Percentiles rank a stretch among this genome's conserved stretches.
These are phyloP conservation scores for Pyrenochaeta sp. DNA, from an alignment of 2,329 filamentous ascomycete genomes.

Conservation along the genomic window DNA sequence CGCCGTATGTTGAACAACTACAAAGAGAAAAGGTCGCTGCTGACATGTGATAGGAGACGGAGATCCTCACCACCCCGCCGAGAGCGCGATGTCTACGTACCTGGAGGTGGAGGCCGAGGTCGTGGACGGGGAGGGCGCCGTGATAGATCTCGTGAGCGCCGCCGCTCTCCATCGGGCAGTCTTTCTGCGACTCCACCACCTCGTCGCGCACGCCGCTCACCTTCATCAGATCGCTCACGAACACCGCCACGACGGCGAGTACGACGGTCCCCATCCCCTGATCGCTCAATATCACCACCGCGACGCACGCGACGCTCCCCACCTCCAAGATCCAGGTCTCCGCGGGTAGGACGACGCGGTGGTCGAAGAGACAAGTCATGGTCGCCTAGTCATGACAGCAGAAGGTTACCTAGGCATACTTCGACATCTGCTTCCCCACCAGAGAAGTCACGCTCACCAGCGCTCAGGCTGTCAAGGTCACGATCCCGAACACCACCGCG, in stretches of 20 bases:
- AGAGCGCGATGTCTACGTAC: conserved; percentile 66
- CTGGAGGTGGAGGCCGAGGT: conserved; percentile 51
- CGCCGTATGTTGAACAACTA: conserved; percentile 42
- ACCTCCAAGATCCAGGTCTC: conserved; percentile 26
- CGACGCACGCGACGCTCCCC: conserved; percentile 26
- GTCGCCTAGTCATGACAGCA: conserved; percentile 43
- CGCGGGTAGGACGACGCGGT: conserved; percentile 20
- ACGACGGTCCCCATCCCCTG: conserved; percentile 45
- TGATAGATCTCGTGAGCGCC: conserved; percentile 42
- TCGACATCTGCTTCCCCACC: conserved; percentile 59
- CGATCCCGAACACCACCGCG: conserved; percentile 42
- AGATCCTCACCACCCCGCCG: conserved; percentile 59
- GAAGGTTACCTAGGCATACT: conserved; percentile 49
- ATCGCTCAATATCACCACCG: conserved; percentile 41
- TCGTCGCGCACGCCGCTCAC: conserved; percentile 38
- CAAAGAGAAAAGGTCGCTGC: not conserved
- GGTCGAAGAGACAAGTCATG: conserved; percentile 36
- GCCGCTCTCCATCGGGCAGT: conserved; percentile 44
- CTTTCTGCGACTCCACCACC: conserved; percentile 37
- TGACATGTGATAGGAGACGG: conserved; percentile 52
- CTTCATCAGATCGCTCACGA: conserved; percentile 47
- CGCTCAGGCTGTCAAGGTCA: conserved; percentile 55
- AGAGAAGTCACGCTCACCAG: conserved; percentile 64
- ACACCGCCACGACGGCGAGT: conserved; percentile 50
- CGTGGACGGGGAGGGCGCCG: conserved; percentile 48